A percentile compares a stretch with the other conserved stretches of the same genome.
These are phyloP conservation scores for Penicillium atrosanguineum DNA, from an alignment of 495 filamentous ascomycete species.

Conservation along the genomic window DNA sequence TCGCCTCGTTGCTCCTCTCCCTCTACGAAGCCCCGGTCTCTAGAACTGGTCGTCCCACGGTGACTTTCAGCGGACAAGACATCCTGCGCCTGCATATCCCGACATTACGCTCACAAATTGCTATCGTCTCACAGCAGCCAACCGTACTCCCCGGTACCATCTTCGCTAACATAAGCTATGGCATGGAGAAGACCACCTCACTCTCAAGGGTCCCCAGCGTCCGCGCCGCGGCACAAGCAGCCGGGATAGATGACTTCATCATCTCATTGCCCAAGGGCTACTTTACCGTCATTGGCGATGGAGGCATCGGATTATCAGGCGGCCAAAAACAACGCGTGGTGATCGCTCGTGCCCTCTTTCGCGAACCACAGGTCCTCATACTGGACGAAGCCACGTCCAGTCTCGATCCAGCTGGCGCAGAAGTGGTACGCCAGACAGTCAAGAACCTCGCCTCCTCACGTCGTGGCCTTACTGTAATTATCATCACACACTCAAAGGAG, in stretches of 20 bases:
- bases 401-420: slow-evolving; percentile 70
- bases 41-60: slow-evolving; percentile 15
- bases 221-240: slow-evolving; percentile 59
- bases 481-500: slow-evolving; percentile 74
- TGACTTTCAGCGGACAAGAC: slow-evolving; percentile 58
- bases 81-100: slow-evolving; percentile 56
- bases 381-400: slow-evolving; percentile 87
- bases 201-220: slow-evolving; percentile 41
- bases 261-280: slow-evolving; percentile 70
- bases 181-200: slow-evolving; percentile 45
- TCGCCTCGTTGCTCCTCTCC: slow-evolving; percentile 69
- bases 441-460: slow-evolving; percentile 34
- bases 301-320: slow-evolving; percentile 71
- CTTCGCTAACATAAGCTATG: slow-evolving; percentile 78
- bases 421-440: slow-evolving; percentile 63
- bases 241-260: slow-evolving; percentile 81
- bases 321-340: slow-evolving; percentile 82
- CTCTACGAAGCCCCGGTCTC: slow-evolving; percentile 52
- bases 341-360: slow-evolving; percentile 76
- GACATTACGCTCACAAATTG: slow-evolving; percentile 65
- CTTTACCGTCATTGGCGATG: slow-evolving; percentile 71
- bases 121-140: slow-evolving; percentile 74
- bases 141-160: slow-evolving; percentile 75
- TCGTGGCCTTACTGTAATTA: slow-evolving; percentile 51
- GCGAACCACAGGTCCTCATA: slow-evolving; percentile 67